These are phyloP conservation scores for Chenopodium album DNA, from an alignment of 148 eudicot genomes.

Conservation along the genomic window DNA sequence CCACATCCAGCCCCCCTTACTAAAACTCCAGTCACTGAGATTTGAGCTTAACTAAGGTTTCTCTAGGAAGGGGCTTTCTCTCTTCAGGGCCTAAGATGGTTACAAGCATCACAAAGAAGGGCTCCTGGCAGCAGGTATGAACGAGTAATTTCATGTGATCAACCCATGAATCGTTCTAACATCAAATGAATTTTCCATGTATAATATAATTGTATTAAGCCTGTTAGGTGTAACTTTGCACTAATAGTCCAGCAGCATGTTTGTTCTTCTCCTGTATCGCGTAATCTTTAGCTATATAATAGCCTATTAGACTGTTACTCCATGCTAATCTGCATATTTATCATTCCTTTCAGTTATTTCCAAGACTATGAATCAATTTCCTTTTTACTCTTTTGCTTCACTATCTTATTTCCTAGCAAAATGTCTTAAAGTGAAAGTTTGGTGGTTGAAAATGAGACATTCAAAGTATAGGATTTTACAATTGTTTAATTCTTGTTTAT, in stretches of 20 bases:
- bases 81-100: slow-evolving; percentile 30
- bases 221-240: not conserved
- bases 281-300: too few species aligned
- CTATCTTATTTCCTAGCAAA: slow-evolving; percentile 11
- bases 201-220: too few species aligned
- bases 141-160: not conserved
- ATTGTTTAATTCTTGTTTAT: too few species aligned
- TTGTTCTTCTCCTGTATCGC: too few species aligned
- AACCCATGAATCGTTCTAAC: not conserved
- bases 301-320: too few species aligned
- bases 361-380: slow-evolving; percentile 13
- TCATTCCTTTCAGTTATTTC: slow-evolving; percentile 21
- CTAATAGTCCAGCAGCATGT: too few species aligned
- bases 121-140: slow-evolving; percentile 31
- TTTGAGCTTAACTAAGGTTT: not conserved
- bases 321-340: not conserved
- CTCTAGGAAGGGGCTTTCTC: slow-evolving; percentile 37
- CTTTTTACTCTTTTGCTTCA: too few species aligned
- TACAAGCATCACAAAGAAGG: slow-evolving; percentile 24
- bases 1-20: too few species aligned
- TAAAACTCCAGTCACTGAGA: not conserved
- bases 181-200: not conserved
- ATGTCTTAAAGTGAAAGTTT: too few species aligned
- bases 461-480: too few species aligned
- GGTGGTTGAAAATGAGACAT: too few species aligned